Conservation (phyloP, 345 rosid genomes). For the Arabidopsis thaliana region DNA sequence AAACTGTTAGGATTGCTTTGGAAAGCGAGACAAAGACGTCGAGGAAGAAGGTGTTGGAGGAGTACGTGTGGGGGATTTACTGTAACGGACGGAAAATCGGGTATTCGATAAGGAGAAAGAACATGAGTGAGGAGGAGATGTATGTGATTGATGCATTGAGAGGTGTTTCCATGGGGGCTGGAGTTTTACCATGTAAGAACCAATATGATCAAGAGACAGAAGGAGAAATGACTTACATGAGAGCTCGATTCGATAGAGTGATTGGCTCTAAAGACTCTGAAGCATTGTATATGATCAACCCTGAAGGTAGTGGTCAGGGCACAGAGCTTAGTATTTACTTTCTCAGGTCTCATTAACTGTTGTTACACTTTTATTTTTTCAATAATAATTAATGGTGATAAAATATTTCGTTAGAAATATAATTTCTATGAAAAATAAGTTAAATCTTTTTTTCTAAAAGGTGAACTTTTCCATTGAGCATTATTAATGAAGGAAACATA, state of each 20-base stretch:
- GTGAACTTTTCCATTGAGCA: background rate
- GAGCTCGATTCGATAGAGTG: constrained; percentile 88
- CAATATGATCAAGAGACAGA: constrained; percentile 64
- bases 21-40: constrained; percentile 89
- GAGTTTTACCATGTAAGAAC: constrained; percentile 77
- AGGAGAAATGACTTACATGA: constrained; percentile 83
- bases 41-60: constrained; percentile 80
- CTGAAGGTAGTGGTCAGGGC: constrained; percentile 76
- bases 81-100: constrained; percentile 91
- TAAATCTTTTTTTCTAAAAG: background rate
- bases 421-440: background rate
- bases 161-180: constrained; percentile 98
- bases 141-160: constrained; percentile 83
- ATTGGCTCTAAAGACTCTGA: constrained; percentile 93
- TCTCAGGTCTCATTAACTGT: constrained; percentile 60
- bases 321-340: constrained; percentile 95
- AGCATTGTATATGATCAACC: constrained; percentile 93
- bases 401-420: background rate
- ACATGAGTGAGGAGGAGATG: constrained; percentile 81
- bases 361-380: constrained; percentile 4
- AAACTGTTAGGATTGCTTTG: constrained; percentile 76
- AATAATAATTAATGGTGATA: constrained; percentile 15
- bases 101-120: constrained; percentile 84
- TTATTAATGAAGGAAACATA: background rate
- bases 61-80: constrained; percentile 91